A percentile compares a stretch with the other conserved stretches of the same genome.
These are phyloP conservation scores for Hypoxylon lenormandii DNA, from an alignment of 495 filamentous ascomycete genomes.

Conservation along the genomic window DNA sequence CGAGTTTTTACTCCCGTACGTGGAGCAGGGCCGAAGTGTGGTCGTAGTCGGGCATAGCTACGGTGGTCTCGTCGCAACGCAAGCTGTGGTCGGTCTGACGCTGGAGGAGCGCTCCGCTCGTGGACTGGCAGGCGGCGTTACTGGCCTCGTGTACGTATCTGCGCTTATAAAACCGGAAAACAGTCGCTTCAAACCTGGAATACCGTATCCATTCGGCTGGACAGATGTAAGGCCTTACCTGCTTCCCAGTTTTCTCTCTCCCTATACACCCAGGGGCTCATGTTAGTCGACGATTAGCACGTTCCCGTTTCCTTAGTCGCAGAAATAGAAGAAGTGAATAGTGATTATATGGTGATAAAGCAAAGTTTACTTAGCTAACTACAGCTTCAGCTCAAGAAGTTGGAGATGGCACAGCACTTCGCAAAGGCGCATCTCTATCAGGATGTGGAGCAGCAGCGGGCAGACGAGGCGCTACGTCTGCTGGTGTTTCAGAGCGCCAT, in stretches of 20 bases:
- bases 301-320: no score
- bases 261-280: no score
- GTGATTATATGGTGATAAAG: no score
- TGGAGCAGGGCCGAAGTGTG: conserved; percentile 47
- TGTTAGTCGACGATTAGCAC: no score
- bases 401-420: conserved; percentile 1
- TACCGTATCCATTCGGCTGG: conserved; percentile 12
- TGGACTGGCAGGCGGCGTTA: conserved; percentile 54
- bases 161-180: conserved; percentile 52
- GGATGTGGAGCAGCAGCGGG: conserved; percentile 36
- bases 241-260: not conserved
- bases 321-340: no score
- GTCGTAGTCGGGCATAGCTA: conserved; percentile 59
- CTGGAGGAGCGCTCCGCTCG: conserved; percentile 37
- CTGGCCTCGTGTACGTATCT: conserved; percentile 57
- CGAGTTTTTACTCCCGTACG: conserved; percentile 35
- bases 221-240: conserved; percentile 25
- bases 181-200: conserved; percentile 29
- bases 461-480: conserved; percentile 38
- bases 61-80: conserved; percentile 55
- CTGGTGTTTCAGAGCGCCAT: conserved; percentile 16
- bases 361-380: not conserved
- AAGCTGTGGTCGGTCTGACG: conserved; percentile 51
- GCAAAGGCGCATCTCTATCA: conserved; percentile 49
- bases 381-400: conserved; percentile 7